phyloP scores from a whole-genome alignment of 345 rosid genomes.

The Cardamine chenopodiifolia region DNA sequence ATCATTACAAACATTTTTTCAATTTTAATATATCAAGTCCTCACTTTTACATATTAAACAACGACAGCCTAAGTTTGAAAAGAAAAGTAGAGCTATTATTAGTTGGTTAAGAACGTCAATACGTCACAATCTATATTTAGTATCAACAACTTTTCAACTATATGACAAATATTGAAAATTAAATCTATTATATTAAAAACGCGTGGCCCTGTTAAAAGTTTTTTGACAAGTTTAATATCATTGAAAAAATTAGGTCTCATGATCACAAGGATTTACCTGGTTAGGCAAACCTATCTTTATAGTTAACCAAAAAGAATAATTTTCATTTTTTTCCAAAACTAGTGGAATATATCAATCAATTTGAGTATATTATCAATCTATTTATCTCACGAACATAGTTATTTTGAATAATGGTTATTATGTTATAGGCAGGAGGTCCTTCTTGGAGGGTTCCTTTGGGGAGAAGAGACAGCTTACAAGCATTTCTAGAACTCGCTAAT shows the following conservation, averaged over 20 bases:
- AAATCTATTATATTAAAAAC: conserved; percentile 13
- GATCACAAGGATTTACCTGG: neutral
- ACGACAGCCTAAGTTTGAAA: neutral
- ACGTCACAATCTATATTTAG: neutral
- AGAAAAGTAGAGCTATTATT: neutral
- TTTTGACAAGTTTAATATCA: neutral
- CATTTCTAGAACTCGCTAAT: conserved; percentile 24
- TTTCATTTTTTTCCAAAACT: neutral
- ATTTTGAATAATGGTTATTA: too few species aligned
- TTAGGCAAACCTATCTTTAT: neutral
- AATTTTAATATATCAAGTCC: neutral
- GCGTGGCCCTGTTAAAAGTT: neutral
- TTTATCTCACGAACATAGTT: too few species aligned
- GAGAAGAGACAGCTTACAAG: conserved; percentile 43
- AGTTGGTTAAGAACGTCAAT: neutral
- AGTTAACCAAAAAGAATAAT: neutral
- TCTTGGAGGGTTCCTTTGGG: conserved; percentile 43
- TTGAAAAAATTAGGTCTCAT: neutral
- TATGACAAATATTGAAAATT: neutral
- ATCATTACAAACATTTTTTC: neutral
- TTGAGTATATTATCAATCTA: too few species aligned
- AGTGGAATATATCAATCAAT: too few species aligned
- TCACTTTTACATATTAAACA: neutral
- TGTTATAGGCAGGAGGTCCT: conserved; percentile 43
- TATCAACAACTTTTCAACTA: conserved; percentile 9